Conservation (phyloP, 257 asterid genomes). For the Gentiana straminea region DNA sequence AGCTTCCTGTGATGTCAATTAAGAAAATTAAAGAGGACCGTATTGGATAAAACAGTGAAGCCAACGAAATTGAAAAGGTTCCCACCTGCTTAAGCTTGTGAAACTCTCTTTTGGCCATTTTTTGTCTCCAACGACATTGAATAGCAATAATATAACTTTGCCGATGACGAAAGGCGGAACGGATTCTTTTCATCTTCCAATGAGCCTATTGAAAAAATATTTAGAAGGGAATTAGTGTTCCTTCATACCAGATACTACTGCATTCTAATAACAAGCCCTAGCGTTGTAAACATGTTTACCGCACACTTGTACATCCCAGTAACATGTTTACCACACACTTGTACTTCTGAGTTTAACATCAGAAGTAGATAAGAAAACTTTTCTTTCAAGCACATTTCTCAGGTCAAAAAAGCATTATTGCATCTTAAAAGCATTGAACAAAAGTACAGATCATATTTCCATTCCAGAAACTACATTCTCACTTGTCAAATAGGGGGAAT, state of each 20-base stretch:
- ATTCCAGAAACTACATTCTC: background rate
- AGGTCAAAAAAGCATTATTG: background rate
- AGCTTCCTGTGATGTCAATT: constrained; percentile 57
- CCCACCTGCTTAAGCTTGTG: constrained; percentile 85
- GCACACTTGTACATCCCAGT: background rate
- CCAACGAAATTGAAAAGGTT: background rate
- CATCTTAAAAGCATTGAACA: background rate
- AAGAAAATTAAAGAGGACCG: background rate
- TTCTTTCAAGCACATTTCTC: background rate
- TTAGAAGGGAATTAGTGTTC: constrained; percentile 1
- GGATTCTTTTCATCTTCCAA: constrained; percentile 87
- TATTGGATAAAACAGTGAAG: background rate
- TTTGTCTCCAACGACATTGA: constrained; percentile 94
- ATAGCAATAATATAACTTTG: constrained; percentile 70
- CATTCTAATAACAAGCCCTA: no score
- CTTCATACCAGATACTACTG: background rate
- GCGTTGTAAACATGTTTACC: no score
- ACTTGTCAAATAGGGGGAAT: no score
- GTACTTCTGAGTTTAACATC: background rate
- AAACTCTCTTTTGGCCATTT: constrained; percentile 78
- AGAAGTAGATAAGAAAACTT: background rate
- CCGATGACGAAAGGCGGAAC: constrained; percentile 55
- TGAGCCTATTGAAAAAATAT: constrained; percentile 43
- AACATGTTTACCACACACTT: background rate
- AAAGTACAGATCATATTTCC: background rate